Base-by-base conservation (phyloP, 805 yeast species). In the Myxozyma mucilagina region DNA sequence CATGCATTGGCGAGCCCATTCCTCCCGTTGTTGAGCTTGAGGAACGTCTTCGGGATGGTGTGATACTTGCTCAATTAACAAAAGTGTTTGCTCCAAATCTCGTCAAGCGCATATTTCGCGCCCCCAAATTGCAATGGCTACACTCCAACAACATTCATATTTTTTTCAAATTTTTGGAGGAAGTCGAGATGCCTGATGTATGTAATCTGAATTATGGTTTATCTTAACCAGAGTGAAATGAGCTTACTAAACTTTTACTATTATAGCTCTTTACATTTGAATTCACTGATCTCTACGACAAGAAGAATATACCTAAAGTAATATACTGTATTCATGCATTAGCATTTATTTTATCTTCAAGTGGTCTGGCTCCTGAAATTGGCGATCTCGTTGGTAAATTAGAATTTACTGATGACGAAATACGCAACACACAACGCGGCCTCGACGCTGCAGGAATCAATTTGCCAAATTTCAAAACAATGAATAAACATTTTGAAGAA, bases 61-160 rank as follows among this genome's bases (percentile, higher is more conserved):
- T 92, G 1, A 79, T 85, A 47, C 76, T 94, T 39, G 97, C 97
- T 1, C 85, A 88, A 70, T 74, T 93, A 45, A 85, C 96, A 8
- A 82, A 84, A 67, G 81, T 78, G 1, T 84, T 94, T 56, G 83
- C 87, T 50, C 93, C 97, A 0, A 80, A 82, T 0, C 76, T 82
- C 56, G 85, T 85, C 52, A 76, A 78, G 66, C 73, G 83, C 72
- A 78, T 80, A 14, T 84, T 84, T 41, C 76, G 82, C 68, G 84
- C 84, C 52, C 81, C 81, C 67, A 58, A 56, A 53, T 79, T 92
- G 43, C 92, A 90, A 72, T 94, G 90, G 78, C 85, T 88, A 64
- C 97, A 90, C 73, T 90, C 97, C 0, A 97, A 94, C 71, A 94
- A 94, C 72, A 93, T 94, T 71, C 90, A 90, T 68, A 79, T 85